phyloP scores from a whole-genome alignment of 73 alveolate genomes.

The Tetrahymena malaccensis region DNA sequence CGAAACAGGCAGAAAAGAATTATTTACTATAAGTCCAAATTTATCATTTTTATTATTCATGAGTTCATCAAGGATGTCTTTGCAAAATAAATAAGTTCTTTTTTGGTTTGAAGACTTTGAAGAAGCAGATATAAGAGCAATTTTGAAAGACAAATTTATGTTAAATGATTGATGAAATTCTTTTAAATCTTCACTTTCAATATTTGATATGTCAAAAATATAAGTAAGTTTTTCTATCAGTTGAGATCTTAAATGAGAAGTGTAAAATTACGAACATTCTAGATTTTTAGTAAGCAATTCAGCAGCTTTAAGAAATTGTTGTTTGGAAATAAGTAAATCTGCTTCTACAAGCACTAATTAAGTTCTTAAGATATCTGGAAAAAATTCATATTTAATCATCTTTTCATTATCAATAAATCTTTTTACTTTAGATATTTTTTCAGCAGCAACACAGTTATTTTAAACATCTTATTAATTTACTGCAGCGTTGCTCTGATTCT shows the following conservation, averaged over 20 bases:
- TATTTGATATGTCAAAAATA: background rate
- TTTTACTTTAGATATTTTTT: background rate
- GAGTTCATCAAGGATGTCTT: background rate
- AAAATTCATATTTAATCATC: background rate
- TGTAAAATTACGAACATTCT: background rate
- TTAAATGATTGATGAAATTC: background rate
- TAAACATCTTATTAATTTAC: background rate
- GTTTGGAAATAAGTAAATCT: background rate
- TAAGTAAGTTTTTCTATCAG: background rate
- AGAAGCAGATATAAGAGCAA: background rate
- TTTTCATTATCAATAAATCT: background rate
- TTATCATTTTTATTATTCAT: background rate
- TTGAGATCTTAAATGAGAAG: background rate
- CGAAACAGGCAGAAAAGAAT: background rate
- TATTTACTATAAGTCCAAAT: background rate
- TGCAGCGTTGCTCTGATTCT: background rate
- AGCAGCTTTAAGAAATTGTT: background rate
- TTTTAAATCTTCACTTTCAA: background rate
- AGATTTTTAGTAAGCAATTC: background rate
- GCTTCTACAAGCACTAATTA: background rate
- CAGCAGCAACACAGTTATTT: background rate
- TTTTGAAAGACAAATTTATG: background rate
- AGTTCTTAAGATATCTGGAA: background rate
- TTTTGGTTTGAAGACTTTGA: background rate
- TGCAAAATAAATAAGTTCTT: background rate